Conservation (phyloP, 495 filamentous ascomycete species). For the Rhizodiscina lignyota region DNA sequence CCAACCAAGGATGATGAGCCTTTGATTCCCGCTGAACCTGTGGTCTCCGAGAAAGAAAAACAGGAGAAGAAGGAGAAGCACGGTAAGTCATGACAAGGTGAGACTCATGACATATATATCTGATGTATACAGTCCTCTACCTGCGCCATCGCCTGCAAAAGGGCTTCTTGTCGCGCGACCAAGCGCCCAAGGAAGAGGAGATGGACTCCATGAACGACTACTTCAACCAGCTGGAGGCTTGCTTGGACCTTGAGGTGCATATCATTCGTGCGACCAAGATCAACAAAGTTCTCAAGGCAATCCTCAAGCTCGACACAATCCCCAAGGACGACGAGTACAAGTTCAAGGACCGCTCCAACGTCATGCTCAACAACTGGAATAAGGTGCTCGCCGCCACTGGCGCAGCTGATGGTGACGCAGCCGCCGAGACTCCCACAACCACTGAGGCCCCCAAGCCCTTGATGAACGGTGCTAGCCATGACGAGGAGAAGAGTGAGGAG, state of each 20-base stretch:
- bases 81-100: constrained; percentile 31
- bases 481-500: neutral
- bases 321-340: constrained; percentile 68
- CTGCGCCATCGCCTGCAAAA: constrained; percentile 82
- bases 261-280: constrained; percentile 71
- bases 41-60: constrained; percentile 43
- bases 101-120: constrained; percentile 41
- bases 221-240: constrained; percentile 61
- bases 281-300: constrained; percentile 79
- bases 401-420: neutral
- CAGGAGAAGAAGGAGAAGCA: constrained; percentile 41
- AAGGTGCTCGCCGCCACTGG: neutral
- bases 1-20: constrained; percentile 33
- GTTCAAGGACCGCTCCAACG: constrained; percentile 46
- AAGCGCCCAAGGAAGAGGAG: constrained; percentile 70
- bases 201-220: constrained; percentile 67
- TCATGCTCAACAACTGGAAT: neutral
- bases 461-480: neutral
- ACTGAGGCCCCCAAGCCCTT: neutral
- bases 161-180: constrained; percentile 68
- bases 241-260: constrained; percentile 62
- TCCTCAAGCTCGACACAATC: constrained; percentile 62
- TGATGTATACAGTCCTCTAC: constrained; percentile 43
- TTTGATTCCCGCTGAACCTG: constrained; percentile 13
- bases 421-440: neutral